Evolutionary conservation across 306 rosid species (phyloP).

Genomic region (Oxytropis ochrocephala): DNA sequence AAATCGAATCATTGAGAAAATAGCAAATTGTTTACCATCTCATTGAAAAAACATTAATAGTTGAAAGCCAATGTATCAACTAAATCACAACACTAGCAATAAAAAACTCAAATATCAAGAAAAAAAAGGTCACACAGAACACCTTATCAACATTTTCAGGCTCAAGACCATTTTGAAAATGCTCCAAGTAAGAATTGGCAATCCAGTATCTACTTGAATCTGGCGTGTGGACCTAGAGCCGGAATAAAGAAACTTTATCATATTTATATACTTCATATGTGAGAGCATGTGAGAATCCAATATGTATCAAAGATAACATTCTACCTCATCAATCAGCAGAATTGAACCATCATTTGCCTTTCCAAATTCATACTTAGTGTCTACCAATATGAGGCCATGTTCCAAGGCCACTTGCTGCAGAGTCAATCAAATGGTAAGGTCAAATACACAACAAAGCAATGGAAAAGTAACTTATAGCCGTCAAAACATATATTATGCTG

Average conservation of each 20-base stretch:
- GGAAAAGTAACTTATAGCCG: neutral
- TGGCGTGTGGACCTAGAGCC: constrained; percentile 83
- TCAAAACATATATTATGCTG: neutral
- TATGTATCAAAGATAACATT: neutral
- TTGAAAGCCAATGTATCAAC: neutral
- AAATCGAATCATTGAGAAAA: constrained; percentile 3
- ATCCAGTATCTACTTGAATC: constrained; percentile 99
- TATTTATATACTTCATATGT: neutral
- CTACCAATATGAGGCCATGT: constrained; percentile 92
- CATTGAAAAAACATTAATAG: neutral
- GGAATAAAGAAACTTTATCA: constrained; percentile 9
- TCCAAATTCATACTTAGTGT: constrained; percentile 95
- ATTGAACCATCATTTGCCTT: constrained; percentile 80
- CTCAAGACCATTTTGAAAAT: constrained; percentile 68
- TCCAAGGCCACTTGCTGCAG: constrained; percentile 77
- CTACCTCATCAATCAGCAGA: constrained; percentile 89
- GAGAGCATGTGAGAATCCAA: neutral
- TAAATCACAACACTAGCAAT: neutral
- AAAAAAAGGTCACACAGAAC: constrained; percentile 12
- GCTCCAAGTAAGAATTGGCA: constrained; percentile 68
- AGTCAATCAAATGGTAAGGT: constrained; percentile 23
- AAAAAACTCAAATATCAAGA: neutral
- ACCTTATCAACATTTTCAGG: constrained; percentile 99
- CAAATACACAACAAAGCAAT: constrained; percentile 7
- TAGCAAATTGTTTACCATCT: constrained; percentile 4